These are phyloP conservation scores for Cladosporium velox DNA, from an alignment of 2,329 filamentous ascomycete species.

Conservation along the genomic window DNA sequence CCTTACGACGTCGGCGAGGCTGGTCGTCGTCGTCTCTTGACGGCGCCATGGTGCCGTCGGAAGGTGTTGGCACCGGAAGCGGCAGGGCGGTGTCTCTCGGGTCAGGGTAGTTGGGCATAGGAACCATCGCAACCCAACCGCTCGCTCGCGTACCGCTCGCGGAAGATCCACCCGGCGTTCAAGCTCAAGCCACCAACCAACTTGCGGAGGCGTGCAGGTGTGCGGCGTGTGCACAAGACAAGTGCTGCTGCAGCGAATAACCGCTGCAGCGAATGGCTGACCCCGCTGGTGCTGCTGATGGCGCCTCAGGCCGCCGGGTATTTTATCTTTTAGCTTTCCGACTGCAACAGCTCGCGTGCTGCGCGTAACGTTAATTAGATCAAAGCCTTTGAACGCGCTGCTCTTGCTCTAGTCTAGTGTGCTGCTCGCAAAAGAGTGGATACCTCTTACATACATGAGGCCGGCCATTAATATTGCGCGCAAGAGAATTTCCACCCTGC, in stretches of 20 bases:
- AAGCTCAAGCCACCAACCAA: slow-evolving; percentile 6
- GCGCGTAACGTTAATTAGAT: too few species aligned
- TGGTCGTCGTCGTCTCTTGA: slow-evolving; percentile 27
- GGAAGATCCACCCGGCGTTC: slow-evolving; percentile 10
- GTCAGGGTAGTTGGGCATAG: slow-evolving; percentile 6
- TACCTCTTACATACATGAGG: slow-evolving; percentile 7
- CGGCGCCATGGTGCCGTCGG: slow-evolving; percentile 16
- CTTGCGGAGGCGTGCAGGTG: background rate
- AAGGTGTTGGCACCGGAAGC: slow-evolving; percentile 15
- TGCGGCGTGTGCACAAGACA: background rate
- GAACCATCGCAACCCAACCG: slow-evolving; percentile 8
- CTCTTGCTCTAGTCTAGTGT: background rate
- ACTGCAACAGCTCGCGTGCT: background rate
- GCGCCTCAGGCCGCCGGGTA: background rate
- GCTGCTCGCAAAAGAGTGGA: slow-evolving; percentile 11
- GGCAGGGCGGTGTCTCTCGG: slow-evolving; percentile 21
- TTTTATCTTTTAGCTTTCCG: background rate
- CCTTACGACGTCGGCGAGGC: slow-evolving; percentile 34
- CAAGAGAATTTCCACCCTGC: slow-evolving; percentile 15
- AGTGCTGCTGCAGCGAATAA: background rate
- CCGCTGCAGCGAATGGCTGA: background rate
- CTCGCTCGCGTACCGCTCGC: background rate
- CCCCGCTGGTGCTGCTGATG: background rate
- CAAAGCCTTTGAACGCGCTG: background rate
- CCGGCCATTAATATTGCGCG: slow-evolving; percentile 14